Conservation (phyloP, 768 basidiomycete genomes). For the Dioszegia crocea region DNA sequence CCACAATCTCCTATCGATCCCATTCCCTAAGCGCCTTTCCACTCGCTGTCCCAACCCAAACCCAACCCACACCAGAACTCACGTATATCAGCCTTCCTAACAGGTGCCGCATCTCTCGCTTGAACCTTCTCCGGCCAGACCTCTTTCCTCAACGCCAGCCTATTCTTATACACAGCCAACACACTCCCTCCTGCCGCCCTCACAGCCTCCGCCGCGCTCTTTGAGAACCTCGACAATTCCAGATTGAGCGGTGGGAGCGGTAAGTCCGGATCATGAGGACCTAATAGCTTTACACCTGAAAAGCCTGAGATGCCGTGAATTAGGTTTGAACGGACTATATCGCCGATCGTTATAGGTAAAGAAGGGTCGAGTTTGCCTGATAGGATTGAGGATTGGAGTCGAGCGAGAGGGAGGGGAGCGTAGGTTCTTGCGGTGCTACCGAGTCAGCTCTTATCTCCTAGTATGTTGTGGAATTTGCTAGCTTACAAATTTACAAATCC, state of each 20-base stretch:
- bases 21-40: background rate
- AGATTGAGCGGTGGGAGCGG: slow-evolving; percentile 64
- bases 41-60: background rate
- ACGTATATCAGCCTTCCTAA: slow-evolving; percentile 81
- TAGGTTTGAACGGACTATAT: slow-evolving; percentile 78
- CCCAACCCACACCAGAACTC: slow-evolving; percentile 50
- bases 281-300: slow-evolving; percentile 83
- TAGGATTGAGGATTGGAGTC: slow-evolving; percentile 86
- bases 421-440: slow-evolving; percentile 56
- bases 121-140: slow-evolving; percentile 53
- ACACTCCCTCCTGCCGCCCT: slow-evolving; percentile 77
- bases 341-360: slow-evolving; percentile 79
- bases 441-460: background rate
- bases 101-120: slow-evolving; percentile 70
- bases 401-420: slow-evolving; percentile 79
- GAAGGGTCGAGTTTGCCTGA: slow-evolving; percentile 67
- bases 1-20: no score
- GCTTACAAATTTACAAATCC: slow-evolving; percentile 84
- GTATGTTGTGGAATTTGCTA: no score
- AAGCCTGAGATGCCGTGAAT: slow-evolving; percentile 72
- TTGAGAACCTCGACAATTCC: slow-evolving; percentile 76
- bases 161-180: slow-evolving; percentile 87
- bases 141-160: slow-evolving; percentile 65
- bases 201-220: slow-evolving; percentile 77
- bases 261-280: slow-evolving; percentile 52